These are phyloP conservation scores for Ophiostoma piceae DNA, from an alignment of 2,329 filamentous ascomycete genomes.

Conservation along the genomic window DNA sequence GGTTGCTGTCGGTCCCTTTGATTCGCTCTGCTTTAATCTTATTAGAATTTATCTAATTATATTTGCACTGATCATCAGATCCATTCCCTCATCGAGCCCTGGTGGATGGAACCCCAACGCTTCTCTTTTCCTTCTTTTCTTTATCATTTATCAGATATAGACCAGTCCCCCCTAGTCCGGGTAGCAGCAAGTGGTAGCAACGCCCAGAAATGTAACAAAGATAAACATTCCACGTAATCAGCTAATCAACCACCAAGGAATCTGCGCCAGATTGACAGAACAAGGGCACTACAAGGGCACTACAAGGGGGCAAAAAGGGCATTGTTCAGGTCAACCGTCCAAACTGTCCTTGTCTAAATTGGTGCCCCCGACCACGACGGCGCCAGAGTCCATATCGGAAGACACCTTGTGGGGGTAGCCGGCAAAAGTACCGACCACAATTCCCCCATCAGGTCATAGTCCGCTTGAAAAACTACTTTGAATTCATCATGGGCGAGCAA, in stretches of 20 bases:
- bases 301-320: background rate
- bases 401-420: background rate
- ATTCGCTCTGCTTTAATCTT: background rate
- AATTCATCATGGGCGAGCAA: background rate
- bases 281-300: background rate
- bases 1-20: background rate
- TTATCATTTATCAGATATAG: slow-evolving; percentile 2
- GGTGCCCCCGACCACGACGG: background rate
- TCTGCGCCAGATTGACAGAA: background rate
- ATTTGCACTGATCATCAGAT: background rate
- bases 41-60: background rate
- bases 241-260: slow-evolving; percentile 7
- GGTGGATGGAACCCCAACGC: background rate
- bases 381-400: slow-evolving; percentile 3
- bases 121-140: slow-evolving; percentile 4
- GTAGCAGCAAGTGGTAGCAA: slow-evolving; percentile 4
- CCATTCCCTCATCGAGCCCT: background rate
- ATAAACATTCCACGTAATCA: slow-evolving; percentile 6
- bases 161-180: background rate
- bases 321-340: background rate
- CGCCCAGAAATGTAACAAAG: slow-evolving; percentile 6
- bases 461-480: background rate
- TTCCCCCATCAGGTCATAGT: background rate
- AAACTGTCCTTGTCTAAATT: background rate
- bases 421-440: background rate